Conservation (phyloP, 805 yeast species). For the Ogataea trehalophila region DNA sequence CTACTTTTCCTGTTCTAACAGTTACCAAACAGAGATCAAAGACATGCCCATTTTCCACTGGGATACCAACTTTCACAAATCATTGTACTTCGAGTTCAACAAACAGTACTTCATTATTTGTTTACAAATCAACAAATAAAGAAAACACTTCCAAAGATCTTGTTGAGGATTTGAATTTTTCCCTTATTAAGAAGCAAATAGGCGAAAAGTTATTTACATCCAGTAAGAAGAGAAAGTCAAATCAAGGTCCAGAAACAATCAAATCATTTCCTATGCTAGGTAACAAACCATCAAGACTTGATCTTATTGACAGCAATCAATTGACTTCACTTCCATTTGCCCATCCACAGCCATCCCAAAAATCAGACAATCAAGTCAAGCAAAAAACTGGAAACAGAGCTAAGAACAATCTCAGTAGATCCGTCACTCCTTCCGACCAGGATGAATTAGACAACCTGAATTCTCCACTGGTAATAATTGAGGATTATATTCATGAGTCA, state of each 20-base stretch:
- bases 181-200: not conserved
- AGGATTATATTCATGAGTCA: slow-evolving; percentile 46
- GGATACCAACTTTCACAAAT: too few species aligned
- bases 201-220: not conserved
- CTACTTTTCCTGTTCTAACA: not conserved
- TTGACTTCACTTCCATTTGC: slow-evolving; percentile 50
- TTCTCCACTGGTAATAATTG: slow-evolving; percentile 40
- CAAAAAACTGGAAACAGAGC: too few species aligned
- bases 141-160: too few species aligned
- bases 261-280: not conserved
- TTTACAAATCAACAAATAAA: too few species aligned
- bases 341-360: slow-evolving; percentile 33
- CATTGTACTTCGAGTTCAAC: too few species aligned
- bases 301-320: slow-evolving; percentile 42
- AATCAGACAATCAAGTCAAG: not conserved
- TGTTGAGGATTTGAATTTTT: too few species aligned
- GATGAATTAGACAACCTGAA: not conserved
- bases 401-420: too few species aligned
- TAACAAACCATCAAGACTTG: slow-evolving; percentile 36
- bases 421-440: not conserved
- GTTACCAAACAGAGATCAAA: not conserved
- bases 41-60: not conserved
- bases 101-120: too few species aligned
- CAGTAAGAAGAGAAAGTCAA: not conserved
- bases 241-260: not conserved